Evolutionary conservation across 768 basidiomycete species (phyloP).

Genomic region (Pleurotus djamor): DNA sequence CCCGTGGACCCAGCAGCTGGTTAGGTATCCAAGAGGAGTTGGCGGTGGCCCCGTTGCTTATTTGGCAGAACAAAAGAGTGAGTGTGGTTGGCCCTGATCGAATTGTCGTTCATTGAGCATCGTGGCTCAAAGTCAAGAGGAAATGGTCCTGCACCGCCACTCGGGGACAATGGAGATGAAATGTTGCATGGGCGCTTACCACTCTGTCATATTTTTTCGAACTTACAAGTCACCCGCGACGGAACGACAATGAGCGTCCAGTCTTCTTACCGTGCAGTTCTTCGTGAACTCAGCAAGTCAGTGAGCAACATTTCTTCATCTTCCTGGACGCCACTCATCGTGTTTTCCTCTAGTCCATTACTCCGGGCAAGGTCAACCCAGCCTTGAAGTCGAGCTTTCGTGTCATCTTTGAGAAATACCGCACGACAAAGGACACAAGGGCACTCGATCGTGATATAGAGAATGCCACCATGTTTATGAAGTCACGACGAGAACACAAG

Average conservation of each 20-base stretch:
- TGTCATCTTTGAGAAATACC: constrained; percentile 42
- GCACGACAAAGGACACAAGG: constrained; percentile 17
- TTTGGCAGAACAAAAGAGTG: neutral
- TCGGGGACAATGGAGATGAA: neutral
- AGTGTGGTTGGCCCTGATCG: neutral
- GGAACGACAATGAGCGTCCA: neutral
- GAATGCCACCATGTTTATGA: constrained; percentile 65
- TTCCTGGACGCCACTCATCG: neutral
- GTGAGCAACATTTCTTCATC: constrained; percentile 26
- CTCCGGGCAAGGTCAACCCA: constrained; percentile 34
- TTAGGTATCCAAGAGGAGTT: neutral
- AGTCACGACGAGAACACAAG: constrained; percentile 75
- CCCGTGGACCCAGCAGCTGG: neutral
- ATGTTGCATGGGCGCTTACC: neutral
- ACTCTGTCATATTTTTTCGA: neutral
- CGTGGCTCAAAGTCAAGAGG: neutral
- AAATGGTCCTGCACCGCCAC: neutral
- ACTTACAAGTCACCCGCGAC: neutral
- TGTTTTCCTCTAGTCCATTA: constrained; percentile 21
- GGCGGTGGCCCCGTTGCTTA: neutral
- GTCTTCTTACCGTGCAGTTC: constrained; percentile 43
- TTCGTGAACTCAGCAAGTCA: constrained; percentile 53
- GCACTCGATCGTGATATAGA: constrained; percentile 46
- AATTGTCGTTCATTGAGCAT: too few relatives aligned
- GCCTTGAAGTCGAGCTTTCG: constrained; percentile 52